Evolutionary conservation across 2,329 filamentous ascomycete species (phyloP).

Genomic region (Diplodia seriata): DNA sequence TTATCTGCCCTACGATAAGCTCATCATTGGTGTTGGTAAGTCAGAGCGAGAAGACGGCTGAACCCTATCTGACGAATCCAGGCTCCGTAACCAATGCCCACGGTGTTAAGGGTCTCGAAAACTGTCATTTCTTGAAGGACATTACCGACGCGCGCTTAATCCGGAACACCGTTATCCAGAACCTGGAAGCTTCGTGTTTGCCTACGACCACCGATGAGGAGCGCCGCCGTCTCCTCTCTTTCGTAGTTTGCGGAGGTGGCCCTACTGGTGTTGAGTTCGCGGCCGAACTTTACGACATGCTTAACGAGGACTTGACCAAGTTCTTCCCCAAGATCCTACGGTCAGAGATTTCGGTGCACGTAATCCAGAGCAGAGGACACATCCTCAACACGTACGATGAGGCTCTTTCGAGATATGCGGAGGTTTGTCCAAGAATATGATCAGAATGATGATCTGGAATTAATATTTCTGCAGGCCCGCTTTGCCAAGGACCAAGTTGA

Average conservation of each 20-base stretch:
- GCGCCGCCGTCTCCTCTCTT: conserved; percentile 84
- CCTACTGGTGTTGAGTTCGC: conserved; percentile 98
- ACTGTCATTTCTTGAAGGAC: conserved; percentile 94
- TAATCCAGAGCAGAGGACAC: conserved; percentile 92
- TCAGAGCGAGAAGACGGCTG: conserved; percentile 20
- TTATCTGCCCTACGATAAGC: conserved; percentile 96
- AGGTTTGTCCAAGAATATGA: conserved; percentile 53
- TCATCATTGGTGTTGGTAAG: conserved; percentile 83
- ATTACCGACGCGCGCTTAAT: conserved; percentile 91
- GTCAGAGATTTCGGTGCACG: conserved; percentile 96
- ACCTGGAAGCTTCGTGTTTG: conserved; percentile 89
- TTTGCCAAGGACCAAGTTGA: conserved; percentile 92
- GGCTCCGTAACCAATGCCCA: conserved; percentile 92
- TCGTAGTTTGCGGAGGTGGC: conserved; percentile 93
- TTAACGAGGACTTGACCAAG: conserved; percentile 88
- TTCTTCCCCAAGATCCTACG: conserved; percentile 89
- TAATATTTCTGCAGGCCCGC: conserved; percentile 59
- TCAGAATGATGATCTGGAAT: background rate
- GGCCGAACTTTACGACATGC: conserved; percentile 91
- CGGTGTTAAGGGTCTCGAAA: conserved; percentile 90
- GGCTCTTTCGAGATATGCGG: conserved; percentile 88
- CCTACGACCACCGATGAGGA: conserved; percentile 91
- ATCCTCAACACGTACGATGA: conserved; percentile 99
- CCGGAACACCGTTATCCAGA: conserved; percentile 84
- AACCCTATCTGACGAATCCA: conserved; percentile 35